phyloP scores from a whole-genome alignment of 2,329 filamentous ascomycete genomes.

The Cryphonectria carpinicola region DNA sequence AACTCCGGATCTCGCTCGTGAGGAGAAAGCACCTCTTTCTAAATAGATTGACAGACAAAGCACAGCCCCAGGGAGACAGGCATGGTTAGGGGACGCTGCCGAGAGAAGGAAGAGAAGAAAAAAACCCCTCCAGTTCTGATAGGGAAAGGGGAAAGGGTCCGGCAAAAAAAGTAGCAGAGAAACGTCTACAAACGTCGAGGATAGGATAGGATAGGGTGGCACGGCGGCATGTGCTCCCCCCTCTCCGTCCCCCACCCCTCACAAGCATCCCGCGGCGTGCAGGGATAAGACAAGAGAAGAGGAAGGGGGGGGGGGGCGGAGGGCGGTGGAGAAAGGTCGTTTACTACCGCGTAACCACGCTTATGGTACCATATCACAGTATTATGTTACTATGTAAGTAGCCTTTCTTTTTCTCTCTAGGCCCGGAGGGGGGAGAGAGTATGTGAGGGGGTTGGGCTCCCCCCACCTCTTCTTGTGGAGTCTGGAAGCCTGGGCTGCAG shows the following conservation, averaged over 20 bases:
- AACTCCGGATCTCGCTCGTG: not conserved
- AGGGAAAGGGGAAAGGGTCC: not conserved
- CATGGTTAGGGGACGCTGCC: no score
- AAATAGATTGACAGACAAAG: not conserved
- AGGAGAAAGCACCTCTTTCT: not conserved
- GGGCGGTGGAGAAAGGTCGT: not conserved
- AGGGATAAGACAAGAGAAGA: not conserved
- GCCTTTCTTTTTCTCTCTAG: not conserved
- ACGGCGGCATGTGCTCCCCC: not conserved
- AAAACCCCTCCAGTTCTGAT: not conserved
- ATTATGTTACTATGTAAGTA: not conserved
- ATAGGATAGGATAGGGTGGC: not conserved
- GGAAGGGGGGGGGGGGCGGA: not conserved
- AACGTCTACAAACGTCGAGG: not conserved
- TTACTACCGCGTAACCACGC: not conserved
- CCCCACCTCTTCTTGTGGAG: not conserved
- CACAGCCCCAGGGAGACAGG: not conserved
- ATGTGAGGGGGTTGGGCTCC: not conserved
- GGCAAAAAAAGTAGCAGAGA: not conserved
- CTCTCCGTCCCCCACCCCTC: not conserved
- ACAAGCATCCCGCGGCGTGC: not conserved
- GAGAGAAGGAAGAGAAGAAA: not conserved
- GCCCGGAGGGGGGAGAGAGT: not conserved
- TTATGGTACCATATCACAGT: not conserved
- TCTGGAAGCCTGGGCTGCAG: constrained; percentile 8